Evolutionary conservation across 768 basidiomycete genomes (phyloP), one percentile per base, ranked within the genome.

Genomic region (Pleurotus tuber-regium): DNA sequence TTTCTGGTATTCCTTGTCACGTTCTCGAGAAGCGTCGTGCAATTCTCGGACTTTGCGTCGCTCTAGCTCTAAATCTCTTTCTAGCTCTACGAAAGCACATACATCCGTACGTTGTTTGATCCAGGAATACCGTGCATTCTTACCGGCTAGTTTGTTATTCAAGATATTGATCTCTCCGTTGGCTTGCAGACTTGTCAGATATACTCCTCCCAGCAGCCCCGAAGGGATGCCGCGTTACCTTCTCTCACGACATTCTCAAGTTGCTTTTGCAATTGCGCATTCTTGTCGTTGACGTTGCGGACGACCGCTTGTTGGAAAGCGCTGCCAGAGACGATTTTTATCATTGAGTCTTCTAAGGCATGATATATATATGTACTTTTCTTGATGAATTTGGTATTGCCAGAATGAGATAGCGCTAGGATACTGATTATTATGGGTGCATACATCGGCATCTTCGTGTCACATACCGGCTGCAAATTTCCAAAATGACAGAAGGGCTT

Each of bases 311-410:
- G 87, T 62, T 93, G 91, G 62, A 90, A 92, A 12, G 89, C 83
- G 57, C 87, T 89, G 52, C 5, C 21, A 50, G 43, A 30, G 43
- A 53, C 47, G 33, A 56, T 41, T 43, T 59, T 39, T n/a, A 54
- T 42, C 51, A 44, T 31, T 57, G n/a, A 49, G 39, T 24, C n/a
- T n/a, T n/a, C n/a, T n/a, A n/a, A 55, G 25, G 41, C 30, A 26
- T 50, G 30, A 38, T 25, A 43, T 35, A 21, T 25, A 18, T 19
- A 58, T 68, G 52, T 51, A 88, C 90, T 80, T 84, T 71, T 93
- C 91, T 67, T 93, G 91, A 56, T 89, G 87, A 44, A 85, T 79
- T 61, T 93, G 91, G 64, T 93, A 93, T 64, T 91, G 88, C 91
- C 91, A 93, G 65, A 93, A 93, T 3, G 90, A 88, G 52, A 92